These are phyloP conservation scores for Pugionium dolabratum DNA, from an alignment of 345 rosid genomes.

Conservation along the genomic window DNA sequence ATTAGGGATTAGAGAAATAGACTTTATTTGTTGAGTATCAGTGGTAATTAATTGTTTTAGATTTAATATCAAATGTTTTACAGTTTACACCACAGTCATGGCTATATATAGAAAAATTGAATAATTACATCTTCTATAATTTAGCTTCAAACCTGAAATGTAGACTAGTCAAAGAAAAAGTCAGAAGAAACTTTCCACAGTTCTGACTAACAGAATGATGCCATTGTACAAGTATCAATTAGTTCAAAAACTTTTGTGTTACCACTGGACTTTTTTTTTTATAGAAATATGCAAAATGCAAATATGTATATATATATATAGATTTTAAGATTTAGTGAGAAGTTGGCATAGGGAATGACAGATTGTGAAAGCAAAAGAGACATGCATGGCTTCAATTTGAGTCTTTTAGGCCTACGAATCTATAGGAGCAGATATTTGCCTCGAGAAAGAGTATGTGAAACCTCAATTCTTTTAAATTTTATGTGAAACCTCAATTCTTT, in stretches of 20 bases:
- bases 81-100: not conserved
- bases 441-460: constrained; percentile 32
- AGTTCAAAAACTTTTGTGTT: constrained; percentile 4
- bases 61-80: not conserved
- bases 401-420: constrained; percentile 37
- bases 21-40: not conserved
- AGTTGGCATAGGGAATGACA: constrained; percentile 40
- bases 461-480: no score
- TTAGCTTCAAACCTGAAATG: constrained; percentile 20
- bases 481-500: no score
- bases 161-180: constrained; percentile 21
- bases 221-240: constrained; percentile 11
- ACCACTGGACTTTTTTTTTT: not conserved
- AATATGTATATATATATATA: not conserved
- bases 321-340: constrained; percentile 20
- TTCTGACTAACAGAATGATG: constrained; percentile 15
- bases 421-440: constrained; percentile 41
- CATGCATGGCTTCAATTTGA: constrained; percentile 40
- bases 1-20: not conserved
- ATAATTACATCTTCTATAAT: not conserved
- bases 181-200: not conserved
- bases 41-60: not conserved
- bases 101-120: not conserved
- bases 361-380: constrained; percentile 41
- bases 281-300: constrained; percentile 7